Evolutionary conservation across 805 yeast species (phyloP), one percentile per base, ranked within the genome.

Genomic region (Cyberlindnera misumaiensis): DNA sequence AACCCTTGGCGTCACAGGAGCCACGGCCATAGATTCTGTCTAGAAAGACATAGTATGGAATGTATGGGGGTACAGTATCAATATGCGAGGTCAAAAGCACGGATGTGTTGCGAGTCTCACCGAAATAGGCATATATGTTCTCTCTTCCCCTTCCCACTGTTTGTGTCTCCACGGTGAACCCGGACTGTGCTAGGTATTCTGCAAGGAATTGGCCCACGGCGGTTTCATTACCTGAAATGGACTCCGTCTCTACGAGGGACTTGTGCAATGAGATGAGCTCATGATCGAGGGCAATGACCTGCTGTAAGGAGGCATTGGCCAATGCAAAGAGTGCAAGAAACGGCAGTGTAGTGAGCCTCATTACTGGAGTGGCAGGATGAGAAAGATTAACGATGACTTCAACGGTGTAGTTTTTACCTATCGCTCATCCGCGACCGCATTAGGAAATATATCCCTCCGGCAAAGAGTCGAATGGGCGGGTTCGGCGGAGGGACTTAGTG

Each of bases 21-120:
- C 89, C 89, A 39, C 89, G 64, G 16, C 88, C 88, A 51, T 67
- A 70, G 13, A 81, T 75, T 20, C 56, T 55, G 33, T 70, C 64
- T 3, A 74, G 79, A 20, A 54, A 49, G 11, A 68, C 56, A 18
- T 38, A 45, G 55, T 80, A 80, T 3, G 70, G 71, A 36, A 79
- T 55, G 48, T 50, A 79, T 0, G 86, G 85, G 11, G 87, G 87
- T 10, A 80, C 88, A 0, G 87, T 80, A 49, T 80, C 88, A 28
- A 80, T 72, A 50, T 80, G 88, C 11, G 83, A 73, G 1, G 84
- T 76, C 16, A 80, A 48, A 29, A 78, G 50, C 3, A 77, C 71
- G 36, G 56, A 63, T 11, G 79, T 68, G 46, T 72, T 53, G 14
- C 52, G 51, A 2, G 47, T 40, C 1, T 79, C 77, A n/a, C 59